phyloP scores from a whole-genome alignment of 177 flowering plant species.

The Vitis hybrid region DNA sequence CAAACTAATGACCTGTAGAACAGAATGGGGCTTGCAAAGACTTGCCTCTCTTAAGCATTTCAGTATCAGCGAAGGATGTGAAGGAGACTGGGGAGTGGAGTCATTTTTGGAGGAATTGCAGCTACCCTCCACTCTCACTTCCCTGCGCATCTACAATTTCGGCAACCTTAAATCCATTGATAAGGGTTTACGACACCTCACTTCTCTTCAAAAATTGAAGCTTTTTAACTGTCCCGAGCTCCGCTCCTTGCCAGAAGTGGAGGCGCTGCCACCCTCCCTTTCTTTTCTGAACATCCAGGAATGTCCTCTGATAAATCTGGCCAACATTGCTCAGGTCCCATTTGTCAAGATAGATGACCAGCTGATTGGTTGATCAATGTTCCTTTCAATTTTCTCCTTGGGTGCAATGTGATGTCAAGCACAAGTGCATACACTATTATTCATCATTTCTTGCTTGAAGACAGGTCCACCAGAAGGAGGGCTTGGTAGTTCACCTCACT shows the following conservation, averaged over 20 bases:
- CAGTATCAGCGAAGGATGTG: not conserved
- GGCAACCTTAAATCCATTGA: slow-evolving; percentile 4
- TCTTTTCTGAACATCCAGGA: not conserved
- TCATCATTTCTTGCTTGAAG: no score
- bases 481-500: no score
- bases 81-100: not conserved
- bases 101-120: slow-evolving; percentile 10
- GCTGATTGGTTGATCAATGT: no score
- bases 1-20: not conserved
- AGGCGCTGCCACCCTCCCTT: slow-evolving; percentile 2
- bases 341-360: no score
- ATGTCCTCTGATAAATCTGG: slow-evolving; percentile 4
- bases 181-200: slow-evolving; percentile 7
- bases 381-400: no score
- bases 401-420: no score
- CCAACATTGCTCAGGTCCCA: no score
- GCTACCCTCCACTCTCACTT: slow-evolving; percentile 7
- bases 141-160: not conserved
- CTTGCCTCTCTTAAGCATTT: not conserved
- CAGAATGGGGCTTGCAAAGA: slow-evolving; percentile 13
- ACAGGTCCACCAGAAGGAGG: no score
- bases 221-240: not conserved
- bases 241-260: not conserved
- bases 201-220: not conserved
- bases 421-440: no score